These are phyloP conservation scores for Diaporthe batatas DNA, from an alignment of 2,329 filamentous ascomycete genomes.

Conservation along the genomic window DNA sequence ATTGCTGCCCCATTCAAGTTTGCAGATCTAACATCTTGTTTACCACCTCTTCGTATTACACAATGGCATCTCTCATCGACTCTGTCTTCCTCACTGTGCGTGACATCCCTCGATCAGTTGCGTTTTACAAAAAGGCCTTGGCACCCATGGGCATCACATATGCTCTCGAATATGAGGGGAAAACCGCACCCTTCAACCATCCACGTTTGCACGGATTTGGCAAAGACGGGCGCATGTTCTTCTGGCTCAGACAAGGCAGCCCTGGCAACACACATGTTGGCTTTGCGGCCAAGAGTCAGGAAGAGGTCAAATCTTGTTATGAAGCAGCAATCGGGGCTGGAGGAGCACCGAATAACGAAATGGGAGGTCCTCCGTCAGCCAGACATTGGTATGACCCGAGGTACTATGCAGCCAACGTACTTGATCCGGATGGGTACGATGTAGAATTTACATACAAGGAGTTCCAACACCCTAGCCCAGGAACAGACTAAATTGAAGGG, in stretches of 20 bases:
- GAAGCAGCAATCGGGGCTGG: conserved; percentile 1
- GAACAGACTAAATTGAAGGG: neutral
- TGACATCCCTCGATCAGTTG: neutral
- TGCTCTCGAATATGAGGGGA: neutral
- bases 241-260: neutral
- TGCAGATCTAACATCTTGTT: neutral
- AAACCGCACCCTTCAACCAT: neutral
- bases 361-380: neutral
- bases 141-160: conserved; percentile 2
- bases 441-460: conserved; percentile 13
- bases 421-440: conserved; percentile 2
- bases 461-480: conserved; percentile 10
- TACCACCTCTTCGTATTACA: neutral
- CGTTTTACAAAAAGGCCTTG: neutral
- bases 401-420: conserved; percentile 14
- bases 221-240: conserved; percentile 16
- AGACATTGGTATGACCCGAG: neutral
- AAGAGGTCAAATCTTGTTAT: conserved; percentile 13
- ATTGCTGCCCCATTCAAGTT: no score
- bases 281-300: conserved; percentile 1
- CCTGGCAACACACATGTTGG: conserved; percentile 8
- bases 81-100: neutral
- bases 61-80: conserved; percentile 16
- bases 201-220: conserved; percentile 4
- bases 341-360: neutral